These are phyloP conservation scores for Suillus subaureus DNA, from an alignment of 768 basidiomycete species.

Conservation along the genomic window DNA sequence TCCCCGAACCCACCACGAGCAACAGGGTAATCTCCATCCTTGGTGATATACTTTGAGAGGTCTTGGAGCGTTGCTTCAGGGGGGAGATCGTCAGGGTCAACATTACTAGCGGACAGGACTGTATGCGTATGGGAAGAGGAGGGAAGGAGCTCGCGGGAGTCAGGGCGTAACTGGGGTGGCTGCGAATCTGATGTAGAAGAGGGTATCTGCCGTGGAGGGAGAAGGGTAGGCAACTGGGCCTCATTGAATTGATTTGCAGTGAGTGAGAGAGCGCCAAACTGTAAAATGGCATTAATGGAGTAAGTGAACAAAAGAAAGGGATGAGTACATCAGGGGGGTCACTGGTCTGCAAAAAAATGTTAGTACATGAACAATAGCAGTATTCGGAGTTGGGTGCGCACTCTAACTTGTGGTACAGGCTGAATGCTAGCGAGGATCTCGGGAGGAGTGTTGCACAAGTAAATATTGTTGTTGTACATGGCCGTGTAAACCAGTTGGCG, in stretches of 20 bases:
- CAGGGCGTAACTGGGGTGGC: too few species aligned
- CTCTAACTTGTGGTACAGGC: background rate
- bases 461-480: background rate
- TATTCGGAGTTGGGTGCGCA: background rate
- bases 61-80: background rate
- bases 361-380: background rate
- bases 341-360: background rate
- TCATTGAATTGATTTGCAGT: too few species aligned
- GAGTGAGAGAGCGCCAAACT: background rate
- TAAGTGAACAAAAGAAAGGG: background rate
- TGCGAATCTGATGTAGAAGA: too few species aligned
- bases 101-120: too few species aligned
- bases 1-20: constrained; percentile 6
- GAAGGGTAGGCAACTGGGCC: too few species aligned
- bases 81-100: background rate
- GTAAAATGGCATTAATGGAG: background rate
- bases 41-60: background rate
- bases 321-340: background rate
- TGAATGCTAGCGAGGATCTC: background rate
- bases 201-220: too few species aligned
- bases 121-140: background rate
- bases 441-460: background rate
- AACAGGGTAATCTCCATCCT: background rate
- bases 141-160: background rate
- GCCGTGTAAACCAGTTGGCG: too few species aligned